Percentiles rank a stretch among this genome's conserved stretches.
These are phyloP conservation scores for Sordariomycetes sp. DNA, from an alignment of 2,329 filamentous ascomycete species.

Conservation along the genomic window DNA sequence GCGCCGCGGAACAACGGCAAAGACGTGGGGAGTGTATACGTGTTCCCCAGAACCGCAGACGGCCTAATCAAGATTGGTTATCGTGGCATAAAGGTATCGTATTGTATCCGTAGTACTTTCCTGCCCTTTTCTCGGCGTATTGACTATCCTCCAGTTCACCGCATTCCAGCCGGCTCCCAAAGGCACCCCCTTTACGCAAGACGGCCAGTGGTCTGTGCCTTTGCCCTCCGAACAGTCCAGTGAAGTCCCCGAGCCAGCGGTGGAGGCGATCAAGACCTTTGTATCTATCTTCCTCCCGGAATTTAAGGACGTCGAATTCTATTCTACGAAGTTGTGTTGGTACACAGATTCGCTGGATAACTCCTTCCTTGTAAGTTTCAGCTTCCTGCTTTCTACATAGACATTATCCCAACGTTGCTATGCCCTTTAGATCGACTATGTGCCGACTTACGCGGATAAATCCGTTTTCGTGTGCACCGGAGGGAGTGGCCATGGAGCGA, in stretches of 20 bases:
- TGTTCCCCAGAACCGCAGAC: slow-evolving; percentile 15
- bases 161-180: slow-evolving; percentile 18
- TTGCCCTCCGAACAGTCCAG: slow-evolving; percentile 12
- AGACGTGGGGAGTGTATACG: slow-evolving; percentile 18
- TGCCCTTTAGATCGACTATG: slow-evolving; percentile 17
- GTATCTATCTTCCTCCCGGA: slow-evolving; percentile 16
- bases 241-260: slow-evolving; percentile 9
- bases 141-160: slow-evolving; percentile 14
- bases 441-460: slow-evolving; percentile 16
- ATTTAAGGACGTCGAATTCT: slow-evolving; percentile 13
- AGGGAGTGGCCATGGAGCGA: slow-evolving; percentile 23
- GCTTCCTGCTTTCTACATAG: neutral
- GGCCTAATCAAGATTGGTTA: slow-evolving; percentile 18
- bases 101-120: neutral
- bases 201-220: slow-evolving; percentile 19
- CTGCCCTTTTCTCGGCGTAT: neutral
- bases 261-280: slow-evolving; percentile 3
- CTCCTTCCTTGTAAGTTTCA: slow-evolving; percentile 14
- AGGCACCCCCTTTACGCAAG: slow-evolving; percentile 15
- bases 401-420: neutral
- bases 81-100: slow-evolving; percentile 15
- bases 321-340: slow-evolving; percentile 20
- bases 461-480: slow-evolving; percentile 22
- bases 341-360: slow-evolving; percentile 23
- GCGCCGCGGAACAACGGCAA: slow-evolving; percentile 15